Percentiles rank a stretch among this genome's conserved stretches.
Conservation (phyloP, 148 eudicot species). For the Chenopodium suecicum region DNA sequence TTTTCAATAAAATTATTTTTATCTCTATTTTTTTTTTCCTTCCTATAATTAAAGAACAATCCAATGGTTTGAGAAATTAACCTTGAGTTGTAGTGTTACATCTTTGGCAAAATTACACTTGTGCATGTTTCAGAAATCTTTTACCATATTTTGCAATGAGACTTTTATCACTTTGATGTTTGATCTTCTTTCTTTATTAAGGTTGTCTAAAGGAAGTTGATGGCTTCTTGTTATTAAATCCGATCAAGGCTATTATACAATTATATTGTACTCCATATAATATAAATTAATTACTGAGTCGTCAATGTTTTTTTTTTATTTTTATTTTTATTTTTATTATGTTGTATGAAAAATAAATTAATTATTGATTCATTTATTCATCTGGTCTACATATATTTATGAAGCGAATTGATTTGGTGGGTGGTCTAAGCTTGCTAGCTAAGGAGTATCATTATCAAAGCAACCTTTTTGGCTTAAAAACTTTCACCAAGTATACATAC, state of each 20-base stretch:
- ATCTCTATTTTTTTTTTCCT: background rate
- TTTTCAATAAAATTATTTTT: background rate
- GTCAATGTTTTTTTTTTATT: no score
- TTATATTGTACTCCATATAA: no score
- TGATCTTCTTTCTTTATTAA: conserved; percentile 15
- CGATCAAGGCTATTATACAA: conserved; percentile 12
- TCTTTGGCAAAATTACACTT: conserved; percentile 18
- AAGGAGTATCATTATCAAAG: conserved; percentile 26
- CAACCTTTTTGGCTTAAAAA: conserved; percentile 23
- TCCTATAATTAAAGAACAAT: conserved; percentile 28
- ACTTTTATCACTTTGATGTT: conserved; percentile 25
- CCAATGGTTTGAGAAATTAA: conserved; percentile 30
- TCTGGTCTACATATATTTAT: conserved; percentile 31
- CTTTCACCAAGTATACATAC: conserved; percentile 9
- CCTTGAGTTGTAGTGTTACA: conserved; percentile 22
- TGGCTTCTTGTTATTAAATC: conserved; percentile 18
- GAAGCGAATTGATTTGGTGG: conserved; percentile 23
- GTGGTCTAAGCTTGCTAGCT: conserved; percentile 5
- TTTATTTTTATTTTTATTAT: no score
- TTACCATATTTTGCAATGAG: conserved; percentile 24
- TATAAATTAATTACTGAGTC: no score
- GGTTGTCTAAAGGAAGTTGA: conserved; percentile 14
- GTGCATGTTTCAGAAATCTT: conserved; percentile 15
- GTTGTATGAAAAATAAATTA: background rate
- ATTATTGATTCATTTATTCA: background rate